A percentile compares a stretch with the other conserved stretches of the same genome.
These are phyloP conservation scores for Achaetomium macrosporum DNA, from an alignment of 2,329 filamentous ascomycete species.

Conservation along the genomic window DNA sequence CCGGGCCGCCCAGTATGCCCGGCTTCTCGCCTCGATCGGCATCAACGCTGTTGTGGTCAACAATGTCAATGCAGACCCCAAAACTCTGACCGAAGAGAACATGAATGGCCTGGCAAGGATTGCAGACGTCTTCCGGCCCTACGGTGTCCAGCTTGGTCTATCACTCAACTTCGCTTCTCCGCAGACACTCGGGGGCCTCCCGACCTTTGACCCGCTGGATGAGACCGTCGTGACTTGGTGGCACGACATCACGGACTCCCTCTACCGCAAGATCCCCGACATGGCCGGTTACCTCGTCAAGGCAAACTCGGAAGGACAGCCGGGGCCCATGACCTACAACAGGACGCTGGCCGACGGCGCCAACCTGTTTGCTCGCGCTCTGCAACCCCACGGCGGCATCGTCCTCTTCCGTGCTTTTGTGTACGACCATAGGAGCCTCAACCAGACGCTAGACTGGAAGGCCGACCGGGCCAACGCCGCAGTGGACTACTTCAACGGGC, in stretches of 20 bases:
- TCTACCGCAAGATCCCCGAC: constrained; percentile 59
- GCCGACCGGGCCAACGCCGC: constrained; percentile 65
- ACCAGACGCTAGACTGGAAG: constrained; percentile 52
- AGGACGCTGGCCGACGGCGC: constrained; percentile 62
- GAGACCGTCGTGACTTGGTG: constrained; percentile 56
- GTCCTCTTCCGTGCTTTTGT: constrained; percentile 70
- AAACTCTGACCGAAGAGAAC: constrained; percentile 49
- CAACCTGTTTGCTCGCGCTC: constrained; percentile 58
- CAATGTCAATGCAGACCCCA: constrained; percentile 65
- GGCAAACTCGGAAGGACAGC: constrained; percentile 66
- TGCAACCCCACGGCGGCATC: constrained; percentile 54
- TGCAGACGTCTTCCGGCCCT: constrained; percentile 61
- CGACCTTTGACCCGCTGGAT: constrained; percentile 61
- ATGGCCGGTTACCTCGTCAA: constrained; percentile 66
- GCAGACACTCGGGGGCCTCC: constrained; percentile 46
- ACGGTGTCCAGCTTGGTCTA: constrained; percentile 59
- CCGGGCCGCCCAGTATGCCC: constrained; percentile 56
- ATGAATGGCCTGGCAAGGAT: constrained; percentile 56
- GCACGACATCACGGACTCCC: constrained; percentile 50
- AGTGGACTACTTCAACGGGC: constrained; percentile 58
- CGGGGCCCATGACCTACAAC: constrained; percentile 63
- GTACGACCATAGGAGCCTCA: constrained; percentile 50
- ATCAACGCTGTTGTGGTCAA: constrained; percentile 64
- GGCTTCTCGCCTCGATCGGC: constrained; percentile 59
- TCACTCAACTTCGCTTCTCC: constrained; percentile 66